These are phyloP conservation scores for Carex kokanica DNA, from an alignment of 176 grass and related monocot genomes.

Conservation along the genomic window DNA sequence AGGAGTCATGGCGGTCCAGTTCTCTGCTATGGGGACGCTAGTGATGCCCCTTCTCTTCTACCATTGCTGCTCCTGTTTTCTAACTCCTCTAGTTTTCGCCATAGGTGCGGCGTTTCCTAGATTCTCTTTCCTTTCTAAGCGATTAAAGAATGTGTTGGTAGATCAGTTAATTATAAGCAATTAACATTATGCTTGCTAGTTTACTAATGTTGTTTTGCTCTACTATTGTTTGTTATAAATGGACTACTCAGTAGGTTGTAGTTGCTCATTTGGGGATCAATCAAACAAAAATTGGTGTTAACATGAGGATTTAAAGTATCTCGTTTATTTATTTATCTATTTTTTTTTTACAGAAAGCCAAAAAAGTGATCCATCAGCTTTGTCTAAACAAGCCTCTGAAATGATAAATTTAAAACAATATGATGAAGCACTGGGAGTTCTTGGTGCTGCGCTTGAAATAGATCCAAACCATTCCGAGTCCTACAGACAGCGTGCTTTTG, in stretches of 20 bases:
- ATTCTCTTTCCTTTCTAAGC: neutral
- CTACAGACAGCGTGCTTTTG: conserved; percentile 66
- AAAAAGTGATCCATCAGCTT: conserved; percentile 47
- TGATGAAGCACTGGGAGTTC: conserved; percentile 64
- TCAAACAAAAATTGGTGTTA: neutral
- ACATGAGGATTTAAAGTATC: neutral
- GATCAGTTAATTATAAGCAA: neutral
- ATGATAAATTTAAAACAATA: conserved; percentile 76
- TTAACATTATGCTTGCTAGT: neutral
- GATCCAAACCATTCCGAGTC: conserved; percentile 81
- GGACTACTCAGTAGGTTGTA: neutral
- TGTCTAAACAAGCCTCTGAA: conserved; percentile 64
- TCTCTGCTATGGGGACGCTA: neutral
- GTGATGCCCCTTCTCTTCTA: conserved; percentile 25
- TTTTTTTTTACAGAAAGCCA: conserved; percentile 44
- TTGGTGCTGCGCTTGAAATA: conserved; percentile 66
- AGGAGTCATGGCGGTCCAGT: conserved; percentile 17
- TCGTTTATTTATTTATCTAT: neutral
- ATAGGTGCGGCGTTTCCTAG: conserved; percentile 1
- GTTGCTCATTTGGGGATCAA: neutral
- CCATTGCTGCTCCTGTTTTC: conserved; percentile 26
- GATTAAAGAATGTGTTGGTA: neutral
- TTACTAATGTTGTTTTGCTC: neutral
- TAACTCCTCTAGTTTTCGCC: conserved; percentile 26
- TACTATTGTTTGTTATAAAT: neutral